Evolutionary conservation across 108 stramenopile species (phyloP), one percentile per base, ranked within the genome.

Genomic region (Pseudonitzschia pungens): DNA sequence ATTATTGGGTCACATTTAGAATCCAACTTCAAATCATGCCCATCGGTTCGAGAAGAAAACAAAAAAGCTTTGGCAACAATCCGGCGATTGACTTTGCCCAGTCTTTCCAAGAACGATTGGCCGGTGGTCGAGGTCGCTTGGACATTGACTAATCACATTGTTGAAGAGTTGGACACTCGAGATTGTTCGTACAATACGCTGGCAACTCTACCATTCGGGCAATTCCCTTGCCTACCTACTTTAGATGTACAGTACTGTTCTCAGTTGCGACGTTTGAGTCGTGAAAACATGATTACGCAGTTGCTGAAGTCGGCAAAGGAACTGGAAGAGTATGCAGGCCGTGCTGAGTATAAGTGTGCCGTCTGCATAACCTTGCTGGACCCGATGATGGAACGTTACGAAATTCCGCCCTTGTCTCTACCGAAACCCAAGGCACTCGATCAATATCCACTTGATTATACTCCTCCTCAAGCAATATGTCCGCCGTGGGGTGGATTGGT

Each of bases 401-500:
- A 72, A 43, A 48, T 91, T 18, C 80, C 76, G 21, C 77, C 85
- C 16, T 74, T 89, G 28, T 70, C 77, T 11, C 56, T 93, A 31
- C 92, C 95, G 12, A 71, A 76, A 31, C 76, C 91, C 11, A 74
- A 90, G 21, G 82, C 89, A 54, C 72, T 96, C 36, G 82, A 84
- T 16, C 85, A 87, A 14, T 96, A 96, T 71, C 91, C 95, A 28
- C 69, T 96, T 42, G 95, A 96, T 24, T 90, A 83, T 62, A 72
- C 81, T 26, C 80, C 90, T n/a, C 94, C 89, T 0, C 90, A 94
- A 88, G 77, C 43, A 18, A 54, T 78, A 7, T 82, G 81, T 59
- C 94, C 94, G 55, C 94, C 94, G 18, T 95, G 94, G 94, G 94
- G 94, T 20, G 68, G 65, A 31, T 69, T 83, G 43, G 93, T 95